Evolutionary conservation across 306 rosid genomes (phyloP), one percentile per base, ranked within the genome.

Genomic region (Spatholobus suberectus): DNA sequence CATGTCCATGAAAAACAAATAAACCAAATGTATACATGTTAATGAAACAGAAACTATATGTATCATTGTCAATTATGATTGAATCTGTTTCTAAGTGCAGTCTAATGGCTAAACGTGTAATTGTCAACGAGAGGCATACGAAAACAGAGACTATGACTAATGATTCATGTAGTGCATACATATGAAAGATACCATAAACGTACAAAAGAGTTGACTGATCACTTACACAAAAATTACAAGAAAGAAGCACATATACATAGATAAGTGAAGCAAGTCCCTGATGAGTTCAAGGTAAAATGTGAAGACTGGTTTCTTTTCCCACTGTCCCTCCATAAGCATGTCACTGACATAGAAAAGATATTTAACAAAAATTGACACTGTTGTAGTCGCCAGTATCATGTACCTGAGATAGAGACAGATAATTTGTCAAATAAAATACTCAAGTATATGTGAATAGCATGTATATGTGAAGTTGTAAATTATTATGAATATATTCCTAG

Each of bases 321-420:
- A 96, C 59, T 96, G 99, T 81, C 97, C 98, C 79, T 96, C 99
- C 99, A 94, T 96, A 78, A 96, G 94, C 89, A 91, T 88, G 88
- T 96, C 99, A 65, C 85, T 89, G 38, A 96, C 97, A 77, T 94
- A 96, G 93, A 96, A 96, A 81, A 94, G 78, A 71, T 94, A 96
- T 87, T 96, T 96, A 24, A 94, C 93, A 79, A 96, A 94, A 41
- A 92, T 92, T 29, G 99, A 89, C 73, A 96, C 94, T 4, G 91
- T 93, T 34, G 99, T 96, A 44, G 99, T 96, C 7, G 99, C 98
- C 76, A 96, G 87, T 80, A 96, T 96, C 99, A 96, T 94, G 96
- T 96, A 96, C 97, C 99, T 96, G 94, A 74, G 61, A 85, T 46
- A 78, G 72, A 86, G 76, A 74, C 47, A 78, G 63, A 74, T 40